Evolutionary conservation across 345 rosid species (phyloP).

Genomic region (Rhodamnia argentea): DNA sequence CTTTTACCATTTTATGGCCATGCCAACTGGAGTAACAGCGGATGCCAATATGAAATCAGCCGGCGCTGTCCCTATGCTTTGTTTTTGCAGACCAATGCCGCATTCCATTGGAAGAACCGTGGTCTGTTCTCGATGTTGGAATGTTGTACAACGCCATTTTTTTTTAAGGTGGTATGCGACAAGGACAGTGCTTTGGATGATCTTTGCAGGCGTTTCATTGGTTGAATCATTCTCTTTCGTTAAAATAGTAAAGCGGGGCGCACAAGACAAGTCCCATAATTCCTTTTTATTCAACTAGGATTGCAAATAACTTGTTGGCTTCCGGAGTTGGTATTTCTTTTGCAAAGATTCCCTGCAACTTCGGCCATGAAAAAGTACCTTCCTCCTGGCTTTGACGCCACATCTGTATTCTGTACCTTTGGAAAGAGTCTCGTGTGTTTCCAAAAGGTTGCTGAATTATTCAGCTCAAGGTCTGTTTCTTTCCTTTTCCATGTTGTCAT

Average conservation of each 20-base stretch:
- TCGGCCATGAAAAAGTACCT: neutral
- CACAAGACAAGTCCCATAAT: neutral
- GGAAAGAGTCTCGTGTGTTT: neutral
- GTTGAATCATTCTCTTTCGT: neutral
- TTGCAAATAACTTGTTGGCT: neutral
- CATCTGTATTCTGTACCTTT: neutral
- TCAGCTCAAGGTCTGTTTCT: neutral
- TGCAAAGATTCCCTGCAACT: neutral
- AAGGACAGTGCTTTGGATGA: neutral
- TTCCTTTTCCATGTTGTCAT: neutral
- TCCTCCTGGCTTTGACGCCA: neutral
- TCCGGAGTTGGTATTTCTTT: neutral
- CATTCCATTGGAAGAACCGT: neutral
- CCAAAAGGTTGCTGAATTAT: neutral
- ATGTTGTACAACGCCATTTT: neutral
- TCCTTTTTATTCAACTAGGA: neutral
- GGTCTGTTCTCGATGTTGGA: neutral
- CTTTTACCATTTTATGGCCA: neutral
- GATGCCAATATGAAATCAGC: slow-evolving; percentile 6
- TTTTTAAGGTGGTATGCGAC: neutral
- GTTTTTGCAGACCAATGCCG: neutral
- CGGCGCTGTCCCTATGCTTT: slow-evolving; percentile 13
- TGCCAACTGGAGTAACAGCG: slow-evolving; percentile 3
- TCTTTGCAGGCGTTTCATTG: too few species aligned
- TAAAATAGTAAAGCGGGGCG: neutral